Base-by-base conservation (phyloP, 768 basidiomycete species). In the Flagelloscypha sp. region DNA sequence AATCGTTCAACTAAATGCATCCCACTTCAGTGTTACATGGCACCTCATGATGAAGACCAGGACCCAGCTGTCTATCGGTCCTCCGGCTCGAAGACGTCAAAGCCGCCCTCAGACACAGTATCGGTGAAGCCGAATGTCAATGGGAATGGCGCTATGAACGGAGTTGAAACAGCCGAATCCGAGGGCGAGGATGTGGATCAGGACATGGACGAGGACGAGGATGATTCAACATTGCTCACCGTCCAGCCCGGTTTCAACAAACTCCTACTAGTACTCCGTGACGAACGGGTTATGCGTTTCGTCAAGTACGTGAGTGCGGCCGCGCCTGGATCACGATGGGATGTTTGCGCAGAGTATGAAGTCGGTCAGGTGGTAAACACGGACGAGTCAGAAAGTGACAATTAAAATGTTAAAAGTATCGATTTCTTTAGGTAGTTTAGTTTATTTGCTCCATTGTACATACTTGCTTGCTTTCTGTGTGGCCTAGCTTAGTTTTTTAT, bases 21-120 rank as follows among this genome's bases (percentile, higher is more conserved):
- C 17, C 31, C 30, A 33, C 6, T 43, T 6, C 43, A 89, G 82
- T 92, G 90, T 52, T 98, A 97, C 57, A 84, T 95, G 75, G 85
- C 90, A 2, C 86, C 88, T 27, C 89, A 94, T 44, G 82, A 93
- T 43, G 90, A 87, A 47, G 88, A 89, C 50, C 92, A 94, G 44
- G 93, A 98, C 55, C 92, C 92, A 10, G 89, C 93, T 2, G 83
- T 95, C 11, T 98, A 94, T 55, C 82, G 89, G 19, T 72, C 75
- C 12, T 71, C 77, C 15, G 66, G 68, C 12, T 57, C 63, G 25
- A 68, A 68, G 51, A 68, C 57, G 46, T 30, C 56, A 49, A 55
- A 52, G 30, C 19, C 45, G 7, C 41, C 50, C n/a, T 27, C 13
- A 9, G 25, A 27, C 9, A 27, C 9, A 9, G 25, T 9, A 9